Evolutionary conservation across 129 eudicot genomes (phyloP), one percentile per base, ranked within the genome.

Genomic region (Rutidosis leptorrhynchoides): DNA sequence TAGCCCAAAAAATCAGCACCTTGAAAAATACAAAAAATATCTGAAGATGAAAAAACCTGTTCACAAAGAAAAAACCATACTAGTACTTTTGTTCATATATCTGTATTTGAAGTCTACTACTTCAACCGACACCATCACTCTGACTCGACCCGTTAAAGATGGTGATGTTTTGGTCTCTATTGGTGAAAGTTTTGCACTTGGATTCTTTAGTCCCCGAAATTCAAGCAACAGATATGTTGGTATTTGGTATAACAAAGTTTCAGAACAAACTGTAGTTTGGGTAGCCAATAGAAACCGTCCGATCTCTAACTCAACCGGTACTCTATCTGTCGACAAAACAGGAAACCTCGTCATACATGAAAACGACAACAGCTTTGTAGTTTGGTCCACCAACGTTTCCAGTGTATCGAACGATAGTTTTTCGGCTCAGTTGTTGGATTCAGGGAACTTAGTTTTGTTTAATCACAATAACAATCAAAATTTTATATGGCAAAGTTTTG

Each of bases 171-270:
- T 81, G 62, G 79, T 81, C 67, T 81, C 85, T 0, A 64, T 7
- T 27, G 78, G 74, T 3, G 74, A 61, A 58, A 64, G 4, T 7
- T 81, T 81, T 59, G 77, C 79, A 1, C 82, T 81, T 14, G 86
- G 82, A 14, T 81, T 81, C 69, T 83, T 79, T 58, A 78, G 79
- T 73, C 81, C 76, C 48, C 14, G 20, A 53, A 72, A 62, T 32
- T 56, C 82, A 28, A 72, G 33, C 72, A 79, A 74, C 63, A 70
- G 85, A 28, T 81, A 81, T 20, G 76, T 77, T 7, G 85, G 85
- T 53, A 81, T 81, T 5, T 81, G 85, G 85, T 81, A 76, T 14
- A 73, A 81, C 72, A 81, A 68, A 48, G 74, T 81, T 68, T 72
- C 76, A 0, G 85, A 81, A 40, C 79, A 64, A 53, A 81, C 79